phyloP scores from a whole-genome alignment of 495 filamentous ascomycete genomes.

The Aspergillus wentii region DNA sequence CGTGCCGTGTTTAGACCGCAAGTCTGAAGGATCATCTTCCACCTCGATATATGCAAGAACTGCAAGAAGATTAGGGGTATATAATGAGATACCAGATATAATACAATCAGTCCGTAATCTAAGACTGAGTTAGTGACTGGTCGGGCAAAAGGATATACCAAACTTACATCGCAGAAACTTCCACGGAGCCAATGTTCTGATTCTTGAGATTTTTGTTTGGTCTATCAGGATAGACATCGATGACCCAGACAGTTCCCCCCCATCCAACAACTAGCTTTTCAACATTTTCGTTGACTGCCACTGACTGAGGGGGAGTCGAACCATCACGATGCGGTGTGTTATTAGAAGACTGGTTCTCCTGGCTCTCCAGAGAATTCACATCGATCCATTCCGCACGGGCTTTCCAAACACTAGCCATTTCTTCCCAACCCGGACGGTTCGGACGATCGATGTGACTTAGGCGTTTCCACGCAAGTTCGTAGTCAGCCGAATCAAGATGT shows the following conservation, averaged over 20 bases:
- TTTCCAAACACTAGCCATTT: slow-evolving; percentile 94
- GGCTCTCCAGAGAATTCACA: slow-evolving; percentile 62
- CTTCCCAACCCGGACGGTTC: slow-evolving; percentile 76
- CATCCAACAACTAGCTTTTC: slow-evolving; percentile 91
- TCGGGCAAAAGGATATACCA: neutral
- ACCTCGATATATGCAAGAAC: slow-evolving; percentile 84
- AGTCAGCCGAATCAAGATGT: slow-evolving; percentile 68
- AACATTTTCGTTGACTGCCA: slow-evolving; percentile 28
- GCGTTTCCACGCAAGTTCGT: slow-evolving; percentile 89
- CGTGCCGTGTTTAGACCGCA: slow-evolving; percentile 11
- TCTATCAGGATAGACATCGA: slow-evolving; percentile 81
- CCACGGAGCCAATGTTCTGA: slow-evolving; percentile 69
- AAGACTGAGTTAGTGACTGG: slow-evolving; percentile 9
- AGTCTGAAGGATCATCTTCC: slow-evolving; percentile 47
- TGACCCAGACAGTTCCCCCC: slow-evolving; percentile 93
- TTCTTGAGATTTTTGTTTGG: slow-evolving; percentile 66
- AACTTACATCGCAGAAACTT: slow-evolving; percentile 85
- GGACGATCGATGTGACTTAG: slow-evolving; percentile 87
- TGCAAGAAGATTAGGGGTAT: slow-evolving; percentile 85
- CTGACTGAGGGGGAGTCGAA: slow-evolving; percentile 12
- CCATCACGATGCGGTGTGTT: slow-evolving; percentile 27
- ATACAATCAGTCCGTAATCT: slow-evolving; percentile 94
- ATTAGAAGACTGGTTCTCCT: too few relatives aligned
- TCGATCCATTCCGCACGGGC: slow-evolving; percentile 89
- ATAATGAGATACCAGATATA: slow-evolving; percentile 93